Base-by-base conservation (phyloP, 2,329 filamentous ascomycete species). In the Calonectria naviculata region DNA sequence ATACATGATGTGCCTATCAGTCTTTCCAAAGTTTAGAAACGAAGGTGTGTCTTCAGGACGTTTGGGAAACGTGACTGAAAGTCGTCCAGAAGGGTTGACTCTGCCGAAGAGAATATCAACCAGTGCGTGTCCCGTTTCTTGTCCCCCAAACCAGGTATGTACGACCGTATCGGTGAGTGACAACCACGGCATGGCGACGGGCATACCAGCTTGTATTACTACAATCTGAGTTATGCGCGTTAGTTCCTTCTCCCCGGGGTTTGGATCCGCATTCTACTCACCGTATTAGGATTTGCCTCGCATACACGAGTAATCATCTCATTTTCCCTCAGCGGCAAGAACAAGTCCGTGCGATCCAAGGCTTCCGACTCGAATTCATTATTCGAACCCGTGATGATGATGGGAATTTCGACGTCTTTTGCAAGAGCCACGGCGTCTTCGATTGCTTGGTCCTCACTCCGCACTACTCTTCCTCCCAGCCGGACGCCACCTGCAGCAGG, bases 321-420 rank as follows among this genome's bases (percentile, higher is more conserved):
- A 17, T 72, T 38, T n/a, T 49, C 52, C 2, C n/a, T 44, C 2
- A 26, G 38, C 0, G 71, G 71, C 4, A 72, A 34, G 13, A n/a
- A 21, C 1, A 71, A 41, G 2, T n/a, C 31, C 8, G n/a, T 58
- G 10, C 71, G 47, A 38, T 72, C 71, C 60, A 91, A 91, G 66
- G 85, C 83, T 91, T 93, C 79, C 3, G 78, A 80, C 42, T 80
- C 79, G 31, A 76, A 80, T 1, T 79, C 77, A 1, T 78, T 86
- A 65, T 91, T 92, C 21, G 93, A 83, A 3, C 91, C 91, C 1
- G 89, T 88, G 3, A 79, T 70, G 0, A 80, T 56, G 49, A 92
- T 84, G 4, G 92, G 90, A 52, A 91, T 86, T 36, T 92, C 89
- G 0, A 88, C 87, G 0, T 72, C 71, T 19, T 58, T 67, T 0